phyloP scores from a whole-genome alignment of 1,139 yeast species.

The Blastobotrys malaysiensis region DNA sequence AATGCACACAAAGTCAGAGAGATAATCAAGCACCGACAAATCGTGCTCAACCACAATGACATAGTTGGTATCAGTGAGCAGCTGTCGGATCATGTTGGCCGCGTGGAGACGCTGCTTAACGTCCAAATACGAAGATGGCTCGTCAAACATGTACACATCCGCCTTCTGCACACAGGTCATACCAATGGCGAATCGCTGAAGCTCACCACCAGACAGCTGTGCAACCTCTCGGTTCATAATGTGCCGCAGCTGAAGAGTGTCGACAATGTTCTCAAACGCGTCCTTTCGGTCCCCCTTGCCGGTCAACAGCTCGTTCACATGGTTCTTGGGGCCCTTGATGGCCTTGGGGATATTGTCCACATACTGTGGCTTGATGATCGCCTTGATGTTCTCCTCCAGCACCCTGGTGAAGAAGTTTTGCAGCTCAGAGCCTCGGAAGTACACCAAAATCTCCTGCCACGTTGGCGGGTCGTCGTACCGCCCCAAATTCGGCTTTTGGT shows the following conservation, averaged over 20 bases:
- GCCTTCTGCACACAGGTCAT: conserved; percentile 95
- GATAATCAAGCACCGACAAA: conserved; percentile 90
- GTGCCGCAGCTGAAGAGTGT: conserved; percentile 63
- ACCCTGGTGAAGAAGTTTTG: conserved; percentile 94
- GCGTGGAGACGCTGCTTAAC: conserved; percentile 98
- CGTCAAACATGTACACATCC: conserved; percentile 97
- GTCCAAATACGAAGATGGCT: conserved; percentile 96
- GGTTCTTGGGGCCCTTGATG: conserved; percentile 80
- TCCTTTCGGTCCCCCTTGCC: conserved; percentile 66
- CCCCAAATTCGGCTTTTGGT: conserved; percentile 95
- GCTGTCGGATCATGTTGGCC: conserved; percentile 85
- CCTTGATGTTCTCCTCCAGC: conserved; percentile 87
- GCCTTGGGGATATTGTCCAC: conserved; percentile 97
- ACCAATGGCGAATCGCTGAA: conserved; percentile 96
- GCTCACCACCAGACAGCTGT: conserved; percentile 94
- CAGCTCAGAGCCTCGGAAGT: conserved; percentile 95
- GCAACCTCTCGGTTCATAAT: conserved; percentile 80
- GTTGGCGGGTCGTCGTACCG: conserved; percentile 92
- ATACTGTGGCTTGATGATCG: conserved; percentile 95
- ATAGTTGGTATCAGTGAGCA: conserved; percentile 65
- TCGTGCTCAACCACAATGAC: conserved; percentile 98
- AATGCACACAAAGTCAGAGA: conserved; percentile 94
- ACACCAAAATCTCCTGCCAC: conserved; percentile 87
- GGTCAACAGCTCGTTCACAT: conserved; percentile 79
- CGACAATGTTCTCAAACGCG: conserved; percentile 56